Percentiles rank a stretch among this genome's conserved stretches.
Conservation (phyloP, 1,284 basidiomycete species). For the Ganoderma multipileum region DNA sequence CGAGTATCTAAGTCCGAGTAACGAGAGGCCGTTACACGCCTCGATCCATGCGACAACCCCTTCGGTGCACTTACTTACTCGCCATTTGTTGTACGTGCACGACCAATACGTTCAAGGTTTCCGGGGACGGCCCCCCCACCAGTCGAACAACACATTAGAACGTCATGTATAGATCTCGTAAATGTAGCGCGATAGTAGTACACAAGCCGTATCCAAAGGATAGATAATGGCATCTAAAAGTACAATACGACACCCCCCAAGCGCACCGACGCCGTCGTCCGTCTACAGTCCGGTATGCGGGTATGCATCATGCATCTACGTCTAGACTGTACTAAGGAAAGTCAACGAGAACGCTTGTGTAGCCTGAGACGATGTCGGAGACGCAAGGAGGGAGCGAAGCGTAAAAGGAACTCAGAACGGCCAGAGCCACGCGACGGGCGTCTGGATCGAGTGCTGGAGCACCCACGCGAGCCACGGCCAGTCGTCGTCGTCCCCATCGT, state of each 20-base stretch:
- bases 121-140: background rate
- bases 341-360: background rate
- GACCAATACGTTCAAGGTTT: background rate
- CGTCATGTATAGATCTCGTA: slow-evolving; percentile 12
- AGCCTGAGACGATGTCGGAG: background rate
- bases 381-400: background rate
- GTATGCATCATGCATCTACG: background rate
- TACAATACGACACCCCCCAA: slow-evolving; percentile 7
- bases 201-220: background rate
- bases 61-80: background rate
- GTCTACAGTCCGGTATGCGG: background rate
- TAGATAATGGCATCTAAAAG: slow-evolving; percentile 6
- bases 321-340: background rate
- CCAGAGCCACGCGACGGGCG: slow-evolving; percentile 22
- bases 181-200: slow-evolving; percentile 9
- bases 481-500: slow-evolving; percentile 25
- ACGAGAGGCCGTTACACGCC: too few relatives aligned
- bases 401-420: slow-evolving; percentile 11
- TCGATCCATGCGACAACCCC: background rate
- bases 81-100: background rate
- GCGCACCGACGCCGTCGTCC: background rate
- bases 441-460: slow-evolving; percentile 19
- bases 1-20: too few relatives aligned
- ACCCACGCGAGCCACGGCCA: slow-evolving; percentile 29
- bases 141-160: background rate